Conservation (phyloP, 2,329 filamentous ascomycete species). For the Atkinsonella hypoxylon region DNA sequence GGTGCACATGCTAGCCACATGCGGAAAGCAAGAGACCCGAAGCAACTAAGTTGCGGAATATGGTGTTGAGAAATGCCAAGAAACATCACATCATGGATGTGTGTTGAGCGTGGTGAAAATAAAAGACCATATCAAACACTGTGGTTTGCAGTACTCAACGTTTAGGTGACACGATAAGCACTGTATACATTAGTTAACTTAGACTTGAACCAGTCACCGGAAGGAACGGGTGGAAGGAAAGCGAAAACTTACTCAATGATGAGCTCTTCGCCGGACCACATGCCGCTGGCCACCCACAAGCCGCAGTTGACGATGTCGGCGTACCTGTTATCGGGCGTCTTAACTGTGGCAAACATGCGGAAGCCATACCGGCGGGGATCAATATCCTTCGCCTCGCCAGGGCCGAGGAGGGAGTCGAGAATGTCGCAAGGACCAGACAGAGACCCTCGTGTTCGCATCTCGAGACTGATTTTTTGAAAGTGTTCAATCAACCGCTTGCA, state of each 20-base stretch:
- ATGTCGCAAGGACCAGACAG: slow-evolving; percentile 33
- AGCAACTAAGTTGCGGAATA: background rate
- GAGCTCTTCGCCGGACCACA: slow-evolving; percentile 32
- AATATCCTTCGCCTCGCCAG: slow-evolving; percentile 25
- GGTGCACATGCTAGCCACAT: background rate
- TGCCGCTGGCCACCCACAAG: slow-evolving; percentile 37
- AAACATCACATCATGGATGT: too few relatives aligned
- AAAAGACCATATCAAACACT: too few relatives aligned
- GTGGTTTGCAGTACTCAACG: background rate
- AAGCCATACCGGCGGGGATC: slow-evolving; percentile 34
- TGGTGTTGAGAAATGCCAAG: background rate
- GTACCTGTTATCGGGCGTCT: slow-evolving; percentile 37
- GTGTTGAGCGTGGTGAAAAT: too few relatives aligned
- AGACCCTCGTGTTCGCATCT: slow-evolving; percentile 35
- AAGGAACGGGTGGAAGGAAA: background rate
- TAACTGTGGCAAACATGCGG: slow-evolving; percentile 36
- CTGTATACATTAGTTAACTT: background rate
- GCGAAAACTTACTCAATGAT: slow-evolving; percentile 32
- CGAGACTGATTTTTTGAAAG: slow-evolving; percentile 17
- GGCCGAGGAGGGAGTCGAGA: slow-evolving; percentile 27
- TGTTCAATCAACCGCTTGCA: background rate
- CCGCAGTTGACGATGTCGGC: slow-evolving; percentile 36
- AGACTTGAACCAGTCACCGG: background rate
- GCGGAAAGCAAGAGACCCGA: background rate
- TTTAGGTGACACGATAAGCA: slow-evolving; percentile 6